phyloP scores from a whole-genome alignment of 148 eudicot species.

The Arbutus unedo region DNA sequence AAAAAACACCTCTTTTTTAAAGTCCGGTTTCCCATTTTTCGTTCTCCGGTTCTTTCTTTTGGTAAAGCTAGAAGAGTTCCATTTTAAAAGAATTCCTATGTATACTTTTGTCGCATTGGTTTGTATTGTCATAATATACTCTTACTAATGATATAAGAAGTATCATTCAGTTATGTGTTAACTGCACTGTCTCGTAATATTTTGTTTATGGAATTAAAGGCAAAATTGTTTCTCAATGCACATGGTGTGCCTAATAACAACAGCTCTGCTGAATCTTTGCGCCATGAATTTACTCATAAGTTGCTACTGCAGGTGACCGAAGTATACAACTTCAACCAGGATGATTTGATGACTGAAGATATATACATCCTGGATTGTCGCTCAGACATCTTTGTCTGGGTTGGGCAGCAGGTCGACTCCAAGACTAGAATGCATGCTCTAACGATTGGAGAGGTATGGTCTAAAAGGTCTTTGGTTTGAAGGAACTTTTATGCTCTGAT shows the following conservation, averaged over 20 bases:
- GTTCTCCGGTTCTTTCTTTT: neutral
- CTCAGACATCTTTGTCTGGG: slow-evolving; percentile 88
- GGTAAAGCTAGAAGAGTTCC: neutral
- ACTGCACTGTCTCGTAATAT: neutral
- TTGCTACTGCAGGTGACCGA: slow-evolving; percentile 64
- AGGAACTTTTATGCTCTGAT: slow-evolving; percentile 11
- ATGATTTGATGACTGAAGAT: slow-evolving; percentile 97
- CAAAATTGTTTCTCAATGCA: neutral
- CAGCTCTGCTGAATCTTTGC: slow-evolving; percentile 5
- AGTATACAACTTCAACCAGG: slow-evolving; percentile 81
- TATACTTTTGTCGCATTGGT: neutral
- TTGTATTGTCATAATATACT: neutral
- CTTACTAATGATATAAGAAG: neutral
- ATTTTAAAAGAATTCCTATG: neutral
- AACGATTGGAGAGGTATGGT: slow-evolving; percentile 70
- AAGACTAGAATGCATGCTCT: slow-evolving; percentile 66
- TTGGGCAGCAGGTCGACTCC: slow-evolving; percentile 80
- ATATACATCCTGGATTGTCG: slow-evolving; percentile 79
- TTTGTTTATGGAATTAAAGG: neutral
- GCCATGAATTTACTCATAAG: slow-evolving; percentile 13
- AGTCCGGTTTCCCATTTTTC: neutral
- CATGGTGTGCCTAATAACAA: neutral
- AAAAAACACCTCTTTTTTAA: neutral
- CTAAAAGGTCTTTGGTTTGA: slow-evolving; percentile 4
- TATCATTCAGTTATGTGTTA: neutral